A percentile compares a stretch with the other conserved stretches of the same genome.
Evolutionary conservation across 2,329 filamentous ascomycete species (phyloP).

Genomic region (Pyrenophora seminiperda): DNA sequence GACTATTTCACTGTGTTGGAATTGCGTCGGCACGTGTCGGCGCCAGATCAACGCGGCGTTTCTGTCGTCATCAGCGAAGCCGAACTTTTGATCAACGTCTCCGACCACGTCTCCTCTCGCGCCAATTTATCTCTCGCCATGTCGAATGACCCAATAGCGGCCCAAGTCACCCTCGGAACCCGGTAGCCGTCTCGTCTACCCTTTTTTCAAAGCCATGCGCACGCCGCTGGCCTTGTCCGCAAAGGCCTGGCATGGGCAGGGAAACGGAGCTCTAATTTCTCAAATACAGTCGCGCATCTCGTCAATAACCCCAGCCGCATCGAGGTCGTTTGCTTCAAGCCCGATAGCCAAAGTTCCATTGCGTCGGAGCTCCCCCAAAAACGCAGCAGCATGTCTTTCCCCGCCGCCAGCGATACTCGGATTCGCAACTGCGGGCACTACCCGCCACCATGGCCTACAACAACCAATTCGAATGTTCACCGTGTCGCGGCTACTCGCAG

Average conservation of each 20-base stretch:
- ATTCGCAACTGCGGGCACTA: constrained; percentile 24
- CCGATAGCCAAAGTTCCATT: constrained; percentile 4
- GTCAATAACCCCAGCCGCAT: constrained; percentile 20
- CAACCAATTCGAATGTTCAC: constrained; percentile 37
- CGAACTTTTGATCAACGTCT: constrained; percentile 32
- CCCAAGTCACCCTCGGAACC: constrained; percentile 16
- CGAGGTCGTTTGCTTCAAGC: constrained; percentile 25
- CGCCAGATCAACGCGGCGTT: constrained; percentile 17
- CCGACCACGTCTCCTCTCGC: constrained; percentile 20
- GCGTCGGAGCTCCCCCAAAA: constrained; percentile 3
- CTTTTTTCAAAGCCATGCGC: constrained; percentile 43
- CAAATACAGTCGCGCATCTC: constrained; percentile 38
- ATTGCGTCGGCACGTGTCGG: constrained; percentile 30
- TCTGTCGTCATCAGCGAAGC: constrained; percentile 39
- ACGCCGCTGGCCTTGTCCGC: constrained; percentile 35
- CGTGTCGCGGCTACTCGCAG: constrained; percentile 32
- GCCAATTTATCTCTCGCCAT: constrained; percentile 25
- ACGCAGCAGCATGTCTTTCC: constrained; percentile 18
- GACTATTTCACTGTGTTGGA: constrained; percentile 2
- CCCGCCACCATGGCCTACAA: constrained; percentile 34
- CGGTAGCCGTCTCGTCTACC: constrained; percentile 35
- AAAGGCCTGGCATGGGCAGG: constrained; percentile 44
- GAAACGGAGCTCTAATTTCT: constrained; percentile 43
- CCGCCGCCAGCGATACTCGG: constrained; percentile 18
- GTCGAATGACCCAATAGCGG: constrained; percentile 27